Conservation (phyloP, 2,329 filamentous ascomycete genomes). For the Cladosporium sp. region DNA sequence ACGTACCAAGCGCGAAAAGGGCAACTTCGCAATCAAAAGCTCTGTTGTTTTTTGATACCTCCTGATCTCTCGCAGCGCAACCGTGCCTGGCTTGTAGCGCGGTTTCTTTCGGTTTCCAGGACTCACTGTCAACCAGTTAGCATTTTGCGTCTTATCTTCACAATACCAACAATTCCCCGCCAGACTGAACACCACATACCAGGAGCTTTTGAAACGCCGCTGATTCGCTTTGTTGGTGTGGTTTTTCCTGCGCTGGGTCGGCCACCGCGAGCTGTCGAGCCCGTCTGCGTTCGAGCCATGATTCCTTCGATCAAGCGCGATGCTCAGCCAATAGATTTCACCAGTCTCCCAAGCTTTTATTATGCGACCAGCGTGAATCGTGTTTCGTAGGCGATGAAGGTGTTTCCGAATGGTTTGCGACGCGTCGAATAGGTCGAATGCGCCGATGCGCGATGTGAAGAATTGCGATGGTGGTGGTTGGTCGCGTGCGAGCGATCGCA, state of each 20-base stretch:
- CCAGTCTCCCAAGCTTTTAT: background rate
- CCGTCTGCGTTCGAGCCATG: slow-evolving; percentile 23
- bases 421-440: background rate
- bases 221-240: slow-evolving; percentile 16
- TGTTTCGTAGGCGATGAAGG: too few species aligned
- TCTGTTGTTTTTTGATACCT: slow-evolving; percentile 97
- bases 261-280: slow-evolving; percentile 12
- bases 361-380: too few species aligned
- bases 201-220: background rate
- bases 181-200: background rate
- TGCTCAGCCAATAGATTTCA: background rate
- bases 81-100: slow-evolving; percentile 61
- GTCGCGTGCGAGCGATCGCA: background rate
- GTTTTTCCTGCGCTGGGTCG: slow-evolving; percentile 24
- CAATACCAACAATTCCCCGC: too few species aligned
- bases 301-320: background rate
- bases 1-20: slow-evolving; percentile 84
- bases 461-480: background rate
- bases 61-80: slow-evolving; percentile 97
- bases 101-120: slow-evolving; percentile 22
- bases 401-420: background rate
- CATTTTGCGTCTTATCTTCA: background rate
- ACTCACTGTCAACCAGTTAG: slow-evolving; percentile 14
- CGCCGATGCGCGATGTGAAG: too few species aligned
- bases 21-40: slow-evolving; percentile 93